phyloP scores from a whole-genome alignment of 352 stramenopile genomes.

The Peronospora destructor region DNA sequence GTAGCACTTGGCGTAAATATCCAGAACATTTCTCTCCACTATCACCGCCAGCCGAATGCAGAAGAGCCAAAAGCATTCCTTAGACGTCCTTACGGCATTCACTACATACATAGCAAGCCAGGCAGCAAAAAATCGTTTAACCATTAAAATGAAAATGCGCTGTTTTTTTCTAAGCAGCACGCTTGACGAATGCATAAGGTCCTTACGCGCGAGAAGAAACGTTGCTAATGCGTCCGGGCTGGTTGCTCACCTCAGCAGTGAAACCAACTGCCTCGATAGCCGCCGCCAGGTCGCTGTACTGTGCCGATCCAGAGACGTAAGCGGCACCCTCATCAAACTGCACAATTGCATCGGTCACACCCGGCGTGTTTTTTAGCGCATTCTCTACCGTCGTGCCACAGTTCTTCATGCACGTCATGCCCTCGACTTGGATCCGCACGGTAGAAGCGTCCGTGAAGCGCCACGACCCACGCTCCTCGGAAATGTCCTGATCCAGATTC shows the following conservation, averaged over 20 bases:
- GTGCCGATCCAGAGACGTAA: constrained; percentile 59
- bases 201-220: constrained; percentile 53
- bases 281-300: constrained; percentile 46
- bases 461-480: constrained; percentile 61
- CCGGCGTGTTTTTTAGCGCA: constrained; percentile 51
- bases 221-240: constrained; percentile 14
- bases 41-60: constrained; percentile 2
- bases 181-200: constrained; percentile 15
- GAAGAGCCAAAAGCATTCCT: constrained; percentile 3
- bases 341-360: constrained; percentile 73
- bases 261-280: constrained; percentile 67
- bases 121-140: constrained; percentile 16
- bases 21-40: not conserved
- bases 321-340: constrained; percentile 66
- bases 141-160: constrained; percentile 20
- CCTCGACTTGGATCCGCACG: constrained; percentile 71
- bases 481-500: constrained; percentile 61
- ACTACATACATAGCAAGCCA: constrained; percentile 17
- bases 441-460: constrained; percentile 66
- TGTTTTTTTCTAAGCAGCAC: constrained; percentile 26
- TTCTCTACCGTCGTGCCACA: constrained; percentile 88
- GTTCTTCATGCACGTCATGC: constrained; percentile 94
- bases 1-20: constrained; percentile 13
- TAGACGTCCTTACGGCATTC: constrained; percentile 37
- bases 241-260: constrained; percentile 40